These are phyloP conservation scores for Auriscalpium microsporum DNA, from an alignment of 768 basidiomycete genomes.

Conservation along the genomic window DNA sequence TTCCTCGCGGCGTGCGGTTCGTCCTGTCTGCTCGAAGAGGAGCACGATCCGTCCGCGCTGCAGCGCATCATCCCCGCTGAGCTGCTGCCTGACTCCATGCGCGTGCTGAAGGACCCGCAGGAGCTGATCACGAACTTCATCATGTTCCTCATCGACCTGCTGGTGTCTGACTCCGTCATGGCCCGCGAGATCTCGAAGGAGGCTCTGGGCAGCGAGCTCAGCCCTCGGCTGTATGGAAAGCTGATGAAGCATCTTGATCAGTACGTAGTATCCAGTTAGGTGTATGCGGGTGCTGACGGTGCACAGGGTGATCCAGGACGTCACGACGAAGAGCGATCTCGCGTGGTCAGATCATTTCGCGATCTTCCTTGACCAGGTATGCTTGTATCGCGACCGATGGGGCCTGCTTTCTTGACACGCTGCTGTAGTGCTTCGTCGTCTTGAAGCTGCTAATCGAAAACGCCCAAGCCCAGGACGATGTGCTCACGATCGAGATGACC, in stretches of 20 bases:
- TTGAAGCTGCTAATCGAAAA: slow-evolving; percentile 76
- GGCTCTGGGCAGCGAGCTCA: slow-evolving; percentile 73
- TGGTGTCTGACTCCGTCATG: slow-evolving; percentile 53
- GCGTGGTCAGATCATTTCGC: slow-evolving; percentile 35
- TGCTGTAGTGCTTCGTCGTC: slow-evolving; percentile 56
- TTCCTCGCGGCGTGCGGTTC: slow-evolving; percentile 73
- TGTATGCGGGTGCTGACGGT: background rate
- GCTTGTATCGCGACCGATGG: background rate
- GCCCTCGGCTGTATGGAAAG: slow-evolving; percentile 55
- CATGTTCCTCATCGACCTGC: slow-evolving; percentile 54
- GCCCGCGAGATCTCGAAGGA: slow-evolving; percentile 77
- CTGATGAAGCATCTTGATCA: slow-evolving; percentile 66
- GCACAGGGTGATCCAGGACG: slow-evolving; percentile 41
- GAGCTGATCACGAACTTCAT: slow-evolving; percentile 60
- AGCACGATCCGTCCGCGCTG: slow-evolving; percentile 41
- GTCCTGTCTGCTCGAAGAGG: slow-evolving; percentile 43
- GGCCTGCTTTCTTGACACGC: background rate
- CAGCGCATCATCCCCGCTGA: slow-evolving; percentile 45
- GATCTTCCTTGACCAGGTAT: slow-evolving; percentile 69
- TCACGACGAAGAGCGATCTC: slow-evolving; percentile 38
- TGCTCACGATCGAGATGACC: slow-evolving; percentile 34
- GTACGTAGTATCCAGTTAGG: slow-evolving; percentile 34
- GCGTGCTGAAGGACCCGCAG: slow-evolving; percentile 50
- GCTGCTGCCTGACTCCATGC: slow-evolving; percentile 63
- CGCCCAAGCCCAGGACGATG: slow-evolving; percentile 49